Conservation (phyloP, 495 filamentous ascomycete genomes). For the Aspergillus carlsbadensis region DNA sequence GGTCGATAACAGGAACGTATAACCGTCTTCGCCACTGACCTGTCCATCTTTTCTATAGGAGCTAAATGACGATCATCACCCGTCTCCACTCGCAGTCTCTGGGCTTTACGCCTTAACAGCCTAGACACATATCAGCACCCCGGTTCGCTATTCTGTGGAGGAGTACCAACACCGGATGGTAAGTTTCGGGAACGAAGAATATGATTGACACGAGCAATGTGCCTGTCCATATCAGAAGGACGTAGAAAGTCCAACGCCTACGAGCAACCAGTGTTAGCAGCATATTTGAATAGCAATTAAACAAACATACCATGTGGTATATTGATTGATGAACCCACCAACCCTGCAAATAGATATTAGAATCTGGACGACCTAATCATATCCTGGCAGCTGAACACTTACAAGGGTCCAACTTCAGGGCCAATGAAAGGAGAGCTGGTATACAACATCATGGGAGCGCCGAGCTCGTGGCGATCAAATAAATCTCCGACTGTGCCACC, state of each 20-base stretch:
- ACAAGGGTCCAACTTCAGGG: conserved; percentile 48
- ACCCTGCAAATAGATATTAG: conserved; percentile 27
- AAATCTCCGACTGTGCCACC: conserved; percentile 91
- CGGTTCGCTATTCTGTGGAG: neutral
- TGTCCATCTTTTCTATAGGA: conserved; percentile 74
- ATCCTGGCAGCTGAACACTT: conserved; percentile 54
- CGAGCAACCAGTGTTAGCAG: conserved; percentile 13
- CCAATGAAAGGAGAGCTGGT: conserved; percentile 76
- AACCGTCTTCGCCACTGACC: conserved; percentile 71
- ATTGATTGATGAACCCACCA: conserved; percentile 77
- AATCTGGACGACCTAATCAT: neutral
- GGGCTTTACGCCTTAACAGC: conserved; percentile 73
- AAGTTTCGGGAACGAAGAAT: conserved; percentile 86
- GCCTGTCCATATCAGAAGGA: conserved; percentile 78
- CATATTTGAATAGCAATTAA: no score
- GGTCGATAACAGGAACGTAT: conserved; percentile 71
- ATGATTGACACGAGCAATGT: conserved; percentile 60
- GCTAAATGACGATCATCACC: conserved; percentile 75
- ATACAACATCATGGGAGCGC: conserved; percentile 78
- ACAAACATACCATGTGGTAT: conserved; percentile 60
- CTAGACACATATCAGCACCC: conserved; percentile 30
- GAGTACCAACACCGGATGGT: conserved; percentile 62
- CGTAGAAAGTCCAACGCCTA: conserved; percentile 86
- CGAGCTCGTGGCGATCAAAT: conserved; percentile 73
- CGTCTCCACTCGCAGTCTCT: conserved; percentile 67